Evolutionary conservation across 1,139 yeast genomes (phyloP).

Genomic region (Magnusiomyces magnusii): DNA sequence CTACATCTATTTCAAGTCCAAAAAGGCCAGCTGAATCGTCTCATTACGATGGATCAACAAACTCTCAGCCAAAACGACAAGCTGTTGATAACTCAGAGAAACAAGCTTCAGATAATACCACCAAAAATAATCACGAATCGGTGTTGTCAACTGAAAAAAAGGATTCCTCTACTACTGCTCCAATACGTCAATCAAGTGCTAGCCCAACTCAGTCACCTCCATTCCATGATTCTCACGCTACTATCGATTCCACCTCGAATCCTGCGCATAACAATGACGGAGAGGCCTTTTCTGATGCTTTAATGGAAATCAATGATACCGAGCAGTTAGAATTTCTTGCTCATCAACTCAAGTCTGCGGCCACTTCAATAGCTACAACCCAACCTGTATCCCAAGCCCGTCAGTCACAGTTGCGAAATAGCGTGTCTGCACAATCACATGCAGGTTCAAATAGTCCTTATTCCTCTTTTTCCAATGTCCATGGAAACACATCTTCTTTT

Average conservation of each 20-base stretch:
- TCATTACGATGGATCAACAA: neutral
- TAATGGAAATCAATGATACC: conserved; percentile 24
- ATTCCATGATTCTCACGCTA: neutral
- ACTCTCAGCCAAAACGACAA: neutral
- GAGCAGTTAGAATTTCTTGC: conserved; percentile 27
- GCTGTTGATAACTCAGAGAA: neutral
- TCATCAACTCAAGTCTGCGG: conserved; percentile 23
- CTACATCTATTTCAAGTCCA: neutral
- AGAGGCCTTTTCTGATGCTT: conserved; percentile 10
- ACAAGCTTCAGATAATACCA: neutral
- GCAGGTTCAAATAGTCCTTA: neutral
- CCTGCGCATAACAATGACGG: neutral
- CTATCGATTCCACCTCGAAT: neutral
- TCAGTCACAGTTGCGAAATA: neutral
- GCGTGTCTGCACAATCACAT: neutral
- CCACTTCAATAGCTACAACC: conserved; percentile 5
- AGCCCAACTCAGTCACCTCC: neutral
- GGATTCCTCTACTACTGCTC: neutral
- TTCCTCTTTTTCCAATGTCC: neutral
- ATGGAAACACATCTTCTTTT: neutral
- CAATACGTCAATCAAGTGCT: neutral
- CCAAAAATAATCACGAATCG: neutral
- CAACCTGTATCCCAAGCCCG: neutral
- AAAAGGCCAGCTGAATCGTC: neutral
- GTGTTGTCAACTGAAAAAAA: neutral